phyloP scores from a whole-genome alignment of 495 filamentous ascomycete genomes.

The Aspergillus bridgeri region DNA sequence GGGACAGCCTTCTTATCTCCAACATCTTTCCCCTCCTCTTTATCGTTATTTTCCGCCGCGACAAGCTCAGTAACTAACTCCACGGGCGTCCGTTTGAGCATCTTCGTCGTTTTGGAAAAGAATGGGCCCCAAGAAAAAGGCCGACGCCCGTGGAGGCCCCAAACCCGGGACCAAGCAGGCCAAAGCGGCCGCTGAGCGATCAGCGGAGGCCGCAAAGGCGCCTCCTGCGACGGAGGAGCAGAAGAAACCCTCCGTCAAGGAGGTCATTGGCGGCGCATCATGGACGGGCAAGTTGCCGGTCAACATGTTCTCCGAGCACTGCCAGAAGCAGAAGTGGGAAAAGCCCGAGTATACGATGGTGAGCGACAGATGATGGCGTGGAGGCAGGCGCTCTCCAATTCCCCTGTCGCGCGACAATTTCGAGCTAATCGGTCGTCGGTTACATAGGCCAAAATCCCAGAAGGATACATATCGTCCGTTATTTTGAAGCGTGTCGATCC shows the following conservation, averaged over 20 bases:
- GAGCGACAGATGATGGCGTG: conserved; percentile 7
- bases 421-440: conserved; percentile 10
- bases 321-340: conserved; percentile 91
- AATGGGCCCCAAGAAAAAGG: conserved; percentile 47
- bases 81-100: conserved; percentile 20
- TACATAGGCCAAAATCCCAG: conserved; percentile 44
- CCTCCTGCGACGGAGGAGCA: conserved; percentile 53
- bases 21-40: conserved; percentile 12
- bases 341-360: conserved; percentile 88
- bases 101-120: not conserved
- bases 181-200: conserved; percentile 37
- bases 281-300: conserved; percentile 98
- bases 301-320: conserved; percentile 89
- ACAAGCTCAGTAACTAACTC: conserved; percentile 10
- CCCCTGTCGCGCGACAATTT: not conserved
- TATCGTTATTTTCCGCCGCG: conserved; percentile 1
- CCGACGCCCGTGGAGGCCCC: conserved; percentile 37
- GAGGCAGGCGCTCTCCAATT: not conserved
- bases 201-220: conserved; percentile 29
- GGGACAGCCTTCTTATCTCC: conserved; percentile 23
- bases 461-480: conserved; percentile 74
- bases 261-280: conserved; percentile 88
- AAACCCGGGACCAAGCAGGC: conserved; percentile 47
- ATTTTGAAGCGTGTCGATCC: conserved; percentile 72
- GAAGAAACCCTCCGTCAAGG: conserved; percentile 77